Base-by-base conservation (phyloP, 139 green algal species). In the Chlorella sp. region DNA sequence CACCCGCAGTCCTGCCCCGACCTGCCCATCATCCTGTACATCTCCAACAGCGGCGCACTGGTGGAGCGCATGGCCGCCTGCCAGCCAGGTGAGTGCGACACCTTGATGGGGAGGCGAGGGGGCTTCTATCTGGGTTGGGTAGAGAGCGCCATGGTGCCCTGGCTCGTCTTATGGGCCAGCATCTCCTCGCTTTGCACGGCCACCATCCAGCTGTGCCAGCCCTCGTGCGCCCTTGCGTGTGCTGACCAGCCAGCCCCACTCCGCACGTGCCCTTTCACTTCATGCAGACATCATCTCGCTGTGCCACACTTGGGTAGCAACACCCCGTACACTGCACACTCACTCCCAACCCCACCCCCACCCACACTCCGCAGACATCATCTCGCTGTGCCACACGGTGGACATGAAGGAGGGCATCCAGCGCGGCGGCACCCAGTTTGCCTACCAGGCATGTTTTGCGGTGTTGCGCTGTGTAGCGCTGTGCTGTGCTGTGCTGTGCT, bases 1-100 rank as follows among this genome's bases (percentile, higher is more conserved):
- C 34, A 5, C 40, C 41, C 40, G 60, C 76, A 77, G 82, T 75
- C 82, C 40, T 90, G 86, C 92, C 95, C 96, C 41, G 87, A 97
- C 87, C 92, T 99, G 77, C 94, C 94, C 73, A 93, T 98, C 88
- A 98, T 98, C 86, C 93, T 99, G 51, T 99, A 98, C 94, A 98
- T 98, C 92, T 95, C 90, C 62, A 91, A 91, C 87, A 94, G 90
- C 73, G 96, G 95, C 56, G 95, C 95, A n/a, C 87, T 98, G 64
- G 82, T 98, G 51, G 96, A 98, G 92, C 93, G 96, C 87, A 98
- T 98, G 96, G 94, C 96, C 3, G 92, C 90, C n/a, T 94, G 88
- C 87, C 88, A 92, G 76, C 91, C 77, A 7, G 72, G 74, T 80
- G 74, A 64, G 73, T 41, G 22, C 17, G 36, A n/a, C n/a, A n/a